Evolutionary conservation across 2,329 filamentous ascomycete species (phyloP).

Genomic region (Daldinia eschscholtzii): DNA sequence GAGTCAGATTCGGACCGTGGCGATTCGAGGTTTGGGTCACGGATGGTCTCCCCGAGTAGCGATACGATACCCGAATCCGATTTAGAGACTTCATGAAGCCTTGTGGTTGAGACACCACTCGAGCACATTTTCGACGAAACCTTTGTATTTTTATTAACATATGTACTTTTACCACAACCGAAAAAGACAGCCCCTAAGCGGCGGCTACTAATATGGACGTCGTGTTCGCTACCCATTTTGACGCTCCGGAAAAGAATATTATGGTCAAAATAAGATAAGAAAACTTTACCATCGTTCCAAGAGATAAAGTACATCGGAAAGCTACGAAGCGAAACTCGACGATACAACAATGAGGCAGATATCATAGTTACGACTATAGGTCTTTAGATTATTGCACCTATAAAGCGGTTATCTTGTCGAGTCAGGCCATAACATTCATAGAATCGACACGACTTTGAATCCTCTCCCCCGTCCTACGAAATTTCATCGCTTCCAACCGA

Average conservation of each 20-base stretch:
- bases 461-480: background rate
- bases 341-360: background rate
- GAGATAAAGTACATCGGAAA: background rate
- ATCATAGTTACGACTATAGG: background rate
- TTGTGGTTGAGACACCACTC: background rate
- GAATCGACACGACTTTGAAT: background rate
- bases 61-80: conserved; percentile 42
- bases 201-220: background rate
- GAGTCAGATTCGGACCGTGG: conserved; percentile 50
- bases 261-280: background rate
- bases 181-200: background rate
- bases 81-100: conserved; percentile 32
- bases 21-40: conserved; percentile 40
- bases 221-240: background rate
- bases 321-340: background rate
- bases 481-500: background rate
- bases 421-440: background rate
- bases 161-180: background rate
- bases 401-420: background rate
- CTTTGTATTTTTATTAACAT: background rate
- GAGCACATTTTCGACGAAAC: background rate
- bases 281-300: background rate
- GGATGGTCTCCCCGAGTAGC: conserved; percentile 42
- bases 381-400: background rate
- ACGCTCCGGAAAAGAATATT: background rate